Conservation (phyloP, 1,284 basidiomycete species). For the Leccinum subrobustum region DNA sequence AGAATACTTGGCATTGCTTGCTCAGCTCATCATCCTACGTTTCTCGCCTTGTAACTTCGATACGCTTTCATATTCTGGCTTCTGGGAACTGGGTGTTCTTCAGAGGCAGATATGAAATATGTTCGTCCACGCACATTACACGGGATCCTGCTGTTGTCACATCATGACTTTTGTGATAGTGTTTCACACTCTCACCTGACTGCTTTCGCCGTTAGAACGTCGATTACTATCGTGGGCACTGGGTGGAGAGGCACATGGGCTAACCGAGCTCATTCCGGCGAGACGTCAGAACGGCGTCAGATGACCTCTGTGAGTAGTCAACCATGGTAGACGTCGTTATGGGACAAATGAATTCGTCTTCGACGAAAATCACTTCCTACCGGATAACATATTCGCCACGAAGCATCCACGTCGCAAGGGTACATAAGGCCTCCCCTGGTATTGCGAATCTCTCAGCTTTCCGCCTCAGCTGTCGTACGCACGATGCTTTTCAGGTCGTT, state of each 20-base stretch:
- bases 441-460: background rate
- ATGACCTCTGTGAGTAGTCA: background rate
- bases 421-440: conserved; percentile 12
- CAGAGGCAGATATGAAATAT: background rate
- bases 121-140: background rate
- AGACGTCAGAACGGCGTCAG: conserved; percentile 1
- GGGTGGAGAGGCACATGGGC: background rate
- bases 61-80: background rate
- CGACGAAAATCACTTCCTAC: conserved; percentile 2
- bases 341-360: background rate
- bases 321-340: background rate
- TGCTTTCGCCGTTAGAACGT: background rate
- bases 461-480: background rate
- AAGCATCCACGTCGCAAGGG: background rate
- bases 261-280: background rate
- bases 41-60: background rate
- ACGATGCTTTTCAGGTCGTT: conserved; percentile 13
- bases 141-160: background rate
- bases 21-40: background rate
- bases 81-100: background rate
- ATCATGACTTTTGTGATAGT: background rate
- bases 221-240: background rate
- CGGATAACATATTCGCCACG: conserved; percentile 11
- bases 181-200: background rate
- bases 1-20: background rate